Evolutionary conservation across 108 stramenopile species (phyloP), one percentile per base, ranked within the genome.

Genomic region (Cyclotella distinguenda): DNA sequence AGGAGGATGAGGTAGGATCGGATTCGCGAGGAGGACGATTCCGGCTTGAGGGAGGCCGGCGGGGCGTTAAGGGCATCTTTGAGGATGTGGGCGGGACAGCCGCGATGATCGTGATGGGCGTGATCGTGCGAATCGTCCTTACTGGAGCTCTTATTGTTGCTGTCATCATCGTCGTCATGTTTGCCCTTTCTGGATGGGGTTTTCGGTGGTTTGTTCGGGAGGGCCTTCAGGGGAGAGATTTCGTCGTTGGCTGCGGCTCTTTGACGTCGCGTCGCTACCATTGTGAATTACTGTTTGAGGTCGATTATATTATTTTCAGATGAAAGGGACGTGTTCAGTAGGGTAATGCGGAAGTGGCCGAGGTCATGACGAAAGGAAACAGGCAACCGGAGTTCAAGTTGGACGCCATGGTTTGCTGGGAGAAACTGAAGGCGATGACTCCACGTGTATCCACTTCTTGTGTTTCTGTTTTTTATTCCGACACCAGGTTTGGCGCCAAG

Each of bases 21-120:
- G 25, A 64, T 11, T 59, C 60, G 57, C 27, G 72, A 73, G 21
- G 28, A 33, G 25, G 61, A 55, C 10, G 72, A 65, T 52, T 73
- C 72, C 10, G 36, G 28, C 46, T 54, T 30, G 6, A 43, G 26
- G 10, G 51, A 47, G 39, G 6, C 61, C 4, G 34, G 9, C 0
- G 46, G 16, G 15, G 34, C 31, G 32, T 53, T 31, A 33, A 54
- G 21, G 18, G 60, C 33, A 8, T 63, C 60, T 55, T 62, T 53
- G 25, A 71, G 70, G 42, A 71, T 34, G 57, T 71, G 70, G 9
- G 60, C 70, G 53, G 70, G 70, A 62, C 60, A 62, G 26, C 70
- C 70, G 25, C 60, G 60, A 34, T 71, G 70, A 46, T 55, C 70
- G 44, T 71, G 70, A 19, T 70, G 59, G 12, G 70, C 70, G 43